Evolutionary conservation across 1,284 basidiomycete species (phyloP), one percentile per base, ranked within the genome.

Genomic region (Leccinum subrobustum): DNA sequence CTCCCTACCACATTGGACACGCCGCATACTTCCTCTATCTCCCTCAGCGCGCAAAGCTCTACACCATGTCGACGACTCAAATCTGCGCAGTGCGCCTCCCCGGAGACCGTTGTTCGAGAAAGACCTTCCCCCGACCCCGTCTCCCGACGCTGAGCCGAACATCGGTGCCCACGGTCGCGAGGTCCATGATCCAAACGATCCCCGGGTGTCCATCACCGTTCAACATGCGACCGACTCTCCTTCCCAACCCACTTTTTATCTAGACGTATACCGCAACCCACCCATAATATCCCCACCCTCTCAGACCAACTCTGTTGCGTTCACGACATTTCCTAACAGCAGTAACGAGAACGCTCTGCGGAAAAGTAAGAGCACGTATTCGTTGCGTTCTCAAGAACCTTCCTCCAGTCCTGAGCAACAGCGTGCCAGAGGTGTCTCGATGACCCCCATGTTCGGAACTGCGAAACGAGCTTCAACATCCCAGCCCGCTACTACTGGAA

Each of bases 1-100:
- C 71, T 84, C 87, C 39, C 71, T 86, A 29, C 85, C 87, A 18
- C 77, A 81, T 60, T 88, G 87, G 88, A 83, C 79, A 68, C 85
- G 83, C 65, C 83, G 83, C 58, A 75, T 27, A 51, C 48, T 51
- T 23, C 48, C 48, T 16, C 14, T 27, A 16, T 51, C 48, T 51
- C 25, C 48, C 6, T 47, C 44, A 47, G 44, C 44, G 2, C 44
- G 44, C 6, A 47, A 47, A 14, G 44, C 44, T 47, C 18, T 47
- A 2, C 18, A 20, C 44, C 44, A 47, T 47, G 44, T 47, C 12
- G 20, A 47, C 18, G 44, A 47, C 44, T 20, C 44, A 47, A 47
- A 47, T 47, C 6, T 47, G 20, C 20, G 44, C 44, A 47, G 44
- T 47, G 44, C 48, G 14, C 23, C 48, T 51, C 48, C 80, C n/a